A percentile compares a stretch with the other conserved stretches of the same genome.
Evolutionary conservation across 2,329 filamentous ascomycete genomes (phyloP).

Genomic region (Alternaria rosae): DNA sequence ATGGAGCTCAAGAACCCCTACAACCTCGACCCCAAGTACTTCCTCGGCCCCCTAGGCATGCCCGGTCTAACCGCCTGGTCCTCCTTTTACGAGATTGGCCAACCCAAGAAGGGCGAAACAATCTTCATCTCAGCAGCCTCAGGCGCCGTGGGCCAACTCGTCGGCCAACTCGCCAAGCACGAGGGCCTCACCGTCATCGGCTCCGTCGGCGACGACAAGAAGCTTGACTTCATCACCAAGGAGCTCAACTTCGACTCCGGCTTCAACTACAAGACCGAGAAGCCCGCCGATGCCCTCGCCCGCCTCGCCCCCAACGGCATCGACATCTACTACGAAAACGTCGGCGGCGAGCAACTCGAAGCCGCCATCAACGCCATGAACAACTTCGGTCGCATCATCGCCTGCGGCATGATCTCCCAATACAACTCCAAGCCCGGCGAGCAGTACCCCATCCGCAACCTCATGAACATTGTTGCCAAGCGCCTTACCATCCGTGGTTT

Average conservation of each 20-base stretch:
- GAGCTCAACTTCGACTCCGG: conserved; percentile 75
- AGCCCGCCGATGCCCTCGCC: conserved; percentile 69
- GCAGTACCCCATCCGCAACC: conserved; percentile 70
- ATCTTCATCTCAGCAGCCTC: conserved; percentile 83
- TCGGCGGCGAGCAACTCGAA: conserved; percentile 77
- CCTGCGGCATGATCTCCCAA: conserved; percentile 72
- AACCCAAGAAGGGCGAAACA: conserved; percentile 78
- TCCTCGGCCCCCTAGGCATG: conserved; percentile 80
- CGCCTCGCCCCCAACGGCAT: conserved; percentile 78
- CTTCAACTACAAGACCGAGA: conserved; percentile 91
- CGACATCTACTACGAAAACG: conserved; percentile 86
- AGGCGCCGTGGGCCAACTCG: conserved; percentile 82
- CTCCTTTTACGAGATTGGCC: conserved; percentile 76
- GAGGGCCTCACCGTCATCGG: conserved; percentile 82
- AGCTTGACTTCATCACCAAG: conserved; percentile 76
- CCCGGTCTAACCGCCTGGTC: conserved; percentile 78
- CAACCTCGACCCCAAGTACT: conserved; percentile 70
- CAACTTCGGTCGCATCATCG: conserved; percentile 68
- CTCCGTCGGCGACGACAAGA: conserved; percentile 79
- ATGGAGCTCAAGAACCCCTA: conserved; percentile 72
- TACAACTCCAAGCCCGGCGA: conserved; percentile 72
- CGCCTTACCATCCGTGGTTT: conserved; percentile 77
- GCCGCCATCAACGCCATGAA: conserved; percentile 72
- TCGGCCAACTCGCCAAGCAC: conserved; percentile 83
- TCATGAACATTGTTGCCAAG: conserved; percentile 71